A percentile compares a stretch with the other conserved stretches of the same genome.
phyloP scores from a whole-genome alignment of 208 protist genomes.

The Porcisia deanei region DNA sequence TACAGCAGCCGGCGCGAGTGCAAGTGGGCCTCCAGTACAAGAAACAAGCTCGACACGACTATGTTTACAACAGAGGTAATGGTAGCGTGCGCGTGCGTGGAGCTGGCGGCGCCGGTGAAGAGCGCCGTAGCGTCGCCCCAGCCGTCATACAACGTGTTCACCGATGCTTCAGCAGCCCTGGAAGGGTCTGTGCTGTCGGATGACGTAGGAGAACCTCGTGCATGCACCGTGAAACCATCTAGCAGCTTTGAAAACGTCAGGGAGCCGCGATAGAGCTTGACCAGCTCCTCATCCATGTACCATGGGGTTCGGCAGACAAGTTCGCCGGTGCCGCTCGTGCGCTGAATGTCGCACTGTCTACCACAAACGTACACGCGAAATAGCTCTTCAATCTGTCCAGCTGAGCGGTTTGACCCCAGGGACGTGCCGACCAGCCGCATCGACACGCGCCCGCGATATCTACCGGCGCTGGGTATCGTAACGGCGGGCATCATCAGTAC shows the following conservation, averaged over 20 bases:
- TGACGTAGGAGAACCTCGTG: background rate
- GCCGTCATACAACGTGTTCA: background rate
- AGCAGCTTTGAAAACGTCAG: conserved; percentile 23
- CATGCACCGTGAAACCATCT: conserved; percentile 19
- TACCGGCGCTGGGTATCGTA: conserved; percentile 25
- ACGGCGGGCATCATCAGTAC: conserved; percentile 35
- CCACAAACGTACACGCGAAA: conserved; percentile 43
- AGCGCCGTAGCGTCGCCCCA: conserved; percentile 9
- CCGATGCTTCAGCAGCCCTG: background rate
- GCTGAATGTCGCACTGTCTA: conserved; percentile 27
- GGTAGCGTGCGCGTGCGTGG: background rate
- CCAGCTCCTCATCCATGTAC: conserved; percentile 41
- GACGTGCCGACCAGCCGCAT: conserved; percentile 36
- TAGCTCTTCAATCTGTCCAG: conserved; percentile 1
- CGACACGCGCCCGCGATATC: conserved; percentile 19
- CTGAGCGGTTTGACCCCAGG: conserved; percentile 1
- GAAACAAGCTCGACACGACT: background rate
- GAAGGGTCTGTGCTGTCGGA: background rate
- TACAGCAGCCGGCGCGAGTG: conserved; percentile 42
- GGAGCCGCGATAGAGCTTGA: conserved; percentile 14
- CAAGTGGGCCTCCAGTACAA: conserved; percentile 30
- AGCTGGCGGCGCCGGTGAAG: conserved; percentile 2
- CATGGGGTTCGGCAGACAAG: conserved; percentile 31
- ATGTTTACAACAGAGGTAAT: conserved; percentile 8
- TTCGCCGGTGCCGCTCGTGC: conserved; percentile 25